A percentile compares a stretch with the other conserved stretches of the same genome.
phyloP scores from a whole-genome alignment of 352 stramenopile genomes.

The Plasmopara muralis region DNA sequence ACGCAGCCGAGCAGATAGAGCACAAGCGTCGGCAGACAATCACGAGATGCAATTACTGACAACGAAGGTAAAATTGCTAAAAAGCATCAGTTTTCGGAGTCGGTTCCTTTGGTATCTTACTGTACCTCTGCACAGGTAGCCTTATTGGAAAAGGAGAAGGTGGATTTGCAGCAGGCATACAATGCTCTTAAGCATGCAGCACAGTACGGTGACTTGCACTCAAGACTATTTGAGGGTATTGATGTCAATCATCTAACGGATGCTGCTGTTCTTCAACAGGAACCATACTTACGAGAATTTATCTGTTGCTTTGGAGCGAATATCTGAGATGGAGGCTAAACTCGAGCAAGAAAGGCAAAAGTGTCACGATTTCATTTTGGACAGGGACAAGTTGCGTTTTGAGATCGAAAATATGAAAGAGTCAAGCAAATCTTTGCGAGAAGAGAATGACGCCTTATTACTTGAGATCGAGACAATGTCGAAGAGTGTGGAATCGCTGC shows the following conservation, averaged over 20 bases:
- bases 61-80: slow-evolving; percentile 26
- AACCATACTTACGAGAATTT: slow-evolving; percentile 34
- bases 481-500: slow-evolving; percentile 52
- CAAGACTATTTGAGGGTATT: background rate
- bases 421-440: slow-evolving; percentile 43
- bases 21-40: slow-evolving; percentile 23
- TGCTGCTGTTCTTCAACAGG: slow-evolving; percentile 13
- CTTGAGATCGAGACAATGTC: slow-evolving; percentile 63
- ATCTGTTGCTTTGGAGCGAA: slow-evolving; percentile 17
- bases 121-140: slow-evolving; percentile 13
- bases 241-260: slow-evolving; percentile 7
- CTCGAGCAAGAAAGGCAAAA: slow-evolving; percentile 29
- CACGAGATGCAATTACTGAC: slow-evolving; percentile 30
- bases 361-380: slow-evolving; percentile 21
- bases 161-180: slow-evolving; percentile 27
- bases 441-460: slow-evolving; percentile 74
- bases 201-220: slow-evolving; percentile 20
- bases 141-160: slow-evolving; percentile 35
- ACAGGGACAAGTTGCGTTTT: slow-evolving; percentile 29
- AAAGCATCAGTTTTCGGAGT: background rate
- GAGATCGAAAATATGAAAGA: slow-evolving; percentile 46
- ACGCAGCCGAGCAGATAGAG: slow-evolving; percentile 26
- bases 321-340: slow-evolving; percentile 31
- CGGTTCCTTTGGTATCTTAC: background rate
- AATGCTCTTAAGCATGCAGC: slow-evolving; percentile 29